Base-by-base conservation (phyloP, 202 grass and related monocot genomes). In the Schoenoplectus triqueter region DNA sequence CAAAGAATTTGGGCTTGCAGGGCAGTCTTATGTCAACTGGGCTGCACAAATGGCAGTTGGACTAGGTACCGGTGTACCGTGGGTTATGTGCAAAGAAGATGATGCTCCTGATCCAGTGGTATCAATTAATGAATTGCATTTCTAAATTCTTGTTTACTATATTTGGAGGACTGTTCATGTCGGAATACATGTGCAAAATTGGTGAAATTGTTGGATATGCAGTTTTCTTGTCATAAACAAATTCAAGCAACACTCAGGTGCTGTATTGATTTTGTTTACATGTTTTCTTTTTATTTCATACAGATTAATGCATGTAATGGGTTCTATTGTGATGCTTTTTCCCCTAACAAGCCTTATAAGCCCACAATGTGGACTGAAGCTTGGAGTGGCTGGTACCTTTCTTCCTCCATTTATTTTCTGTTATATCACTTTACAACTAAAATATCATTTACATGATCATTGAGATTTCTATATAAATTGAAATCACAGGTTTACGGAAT, bases 1-100 rank as follows among this genome's bases (percentile, higher is more conserved):
- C 18, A 94, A 89, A 79, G 87, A 86, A 54, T 88, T 96, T 81
- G 96, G 96, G 68, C 60, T 72, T 2, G 88, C 92, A 20, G 96
- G 93, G 18, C 83, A 92, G 80, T 88, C 96, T 69, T 99, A 99
- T 78, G 90, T 92, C 55, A 87, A 92, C 60, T 99, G 96, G 96
- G 92, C 96, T 39, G 96, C 96, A 69, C 87, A 92, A 85, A 99
- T 99, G 96, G 96, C 96, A 0, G 73, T 96, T 0, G 90, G 93
- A 48, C 79, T 99, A 87, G 87, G 66, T 66, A 99, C 96, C 2
- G 96, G 96, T 82, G 96, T 99, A 11, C 96, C 96, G 7, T 99
- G 96, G 96, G 92, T 99, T 51, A 99, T 99, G 96, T 99, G 96
- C 91, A 99, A 99, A 81, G 90, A 99, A 83, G 96, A 99, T 21